Conservation (phyloP, 2,329 filamentous ascomycete genomes). For the Macrophomina phaseolina region DNA sequence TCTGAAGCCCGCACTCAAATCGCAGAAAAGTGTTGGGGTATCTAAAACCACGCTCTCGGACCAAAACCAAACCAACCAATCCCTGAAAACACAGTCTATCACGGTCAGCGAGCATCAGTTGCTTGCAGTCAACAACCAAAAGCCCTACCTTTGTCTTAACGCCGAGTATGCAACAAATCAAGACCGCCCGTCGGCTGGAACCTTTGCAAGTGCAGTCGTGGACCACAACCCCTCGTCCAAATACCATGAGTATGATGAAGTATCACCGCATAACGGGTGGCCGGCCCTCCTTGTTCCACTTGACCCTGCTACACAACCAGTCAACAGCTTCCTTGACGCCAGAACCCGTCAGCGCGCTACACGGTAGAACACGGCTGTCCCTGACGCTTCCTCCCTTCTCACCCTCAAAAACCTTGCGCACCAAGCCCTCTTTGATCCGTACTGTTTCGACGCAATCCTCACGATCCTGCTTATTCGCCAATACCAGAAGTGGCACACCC, state of each 20-base stretch:
- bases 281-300: constrained; percentile 94
- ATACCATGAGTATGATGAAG: neutral
- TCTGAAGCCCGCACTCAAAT: neutral
- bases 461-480: constrained; percentile 97
- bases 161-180: neutral
- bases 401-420: constrained; percentile 94
- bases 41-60: constrained; percentile 19
- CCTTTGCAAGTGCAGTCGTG: too few species aligned
- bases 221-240: neutral
- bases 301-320: constrained; percentile 89
- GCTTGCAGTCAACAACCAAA: neutral
- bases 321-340: constrained; percentile 96
- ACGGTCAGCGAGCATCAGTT: neutral
- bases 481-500: constrained; percentile 86
- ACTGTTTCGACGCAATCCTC: constrained; percentile 98
- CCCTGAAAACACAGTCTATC: constrained; percentile 6
- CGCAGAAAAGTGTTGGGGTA: constrained; percentile 13
- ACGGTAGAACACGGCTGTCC: constrained; percentile 87
- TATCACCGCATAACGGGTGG: constrained; percentile 88
- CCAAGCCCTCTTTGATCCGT: constrained; percentile 93
- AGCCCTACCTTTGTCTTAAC: constrained; percentile 11
- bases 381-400: constrained; percentile 85
- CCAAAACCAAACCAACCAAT: constrained; percentile 7
- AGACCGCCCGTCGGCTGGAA: neutral
- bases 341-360: constrained; percentile 82